Evolutionary conservation across 768 basidiomycete species (phyloP), one percentile per base, ranked within the genome.

Genomic region (Lactifluus echinatus): DNA sequence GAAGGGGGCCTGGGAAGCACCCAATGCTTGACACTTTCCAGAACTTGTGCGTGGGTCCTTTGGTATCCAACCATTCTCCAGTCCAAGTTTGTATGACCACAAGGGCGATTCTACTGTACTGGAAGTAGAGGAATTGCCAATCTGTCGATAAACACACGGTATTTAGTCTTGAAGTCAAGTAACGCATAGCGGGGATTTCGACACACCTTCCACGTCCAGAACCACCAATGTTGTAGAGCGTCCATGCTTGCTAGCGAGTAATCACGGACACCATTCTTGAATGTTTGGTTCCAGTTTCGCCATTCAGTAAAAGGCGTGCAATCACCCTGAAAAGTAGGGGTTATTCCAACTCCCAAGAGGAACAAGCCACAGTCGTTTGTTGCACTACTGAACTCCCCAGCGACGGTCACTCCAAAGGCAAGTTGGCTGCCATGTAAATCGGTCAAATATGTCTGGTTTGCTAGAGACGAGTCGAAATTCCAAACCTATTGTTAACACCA

Each of bases 31-130:
- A 68, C 93, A 96, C 42, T 76, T 68, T 65, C 93, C 90, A n/a
- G 74, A 60, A 24, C 82, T 78, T 5, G 63, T 69, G 43, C 89
- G 75, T 17, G 89, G 89, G 74, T 93, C 86, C 1, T 68, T 66
- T 7, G 90, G 88, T 37, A 91, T 81, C 83, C 86, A 91, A 23
- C 90, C 91, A 52, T 87, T 75, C 57, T 79, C 72, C 47, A 92
- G 79, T 8, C 81, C 77, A 66, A 85, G 80, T 65, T 80, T 71
- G 71, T 87, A 88, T 19, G 82, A 82, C 87, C 87, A 89, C 61
- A 83, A 71, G 0, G 84, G 83, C 8, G 78, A 67, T 59, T 77
- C 70, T 5, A 81, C 75, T 4, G 64, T 74, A 46, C 76, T 77
- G 26, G 76, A 72, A 10, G 72, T 66, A 34, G 77, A 73, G 2